Evolutionary conservation across 345 rosid species (phyloP).

Genomic region (Pugionium dolabratum): DNA sequence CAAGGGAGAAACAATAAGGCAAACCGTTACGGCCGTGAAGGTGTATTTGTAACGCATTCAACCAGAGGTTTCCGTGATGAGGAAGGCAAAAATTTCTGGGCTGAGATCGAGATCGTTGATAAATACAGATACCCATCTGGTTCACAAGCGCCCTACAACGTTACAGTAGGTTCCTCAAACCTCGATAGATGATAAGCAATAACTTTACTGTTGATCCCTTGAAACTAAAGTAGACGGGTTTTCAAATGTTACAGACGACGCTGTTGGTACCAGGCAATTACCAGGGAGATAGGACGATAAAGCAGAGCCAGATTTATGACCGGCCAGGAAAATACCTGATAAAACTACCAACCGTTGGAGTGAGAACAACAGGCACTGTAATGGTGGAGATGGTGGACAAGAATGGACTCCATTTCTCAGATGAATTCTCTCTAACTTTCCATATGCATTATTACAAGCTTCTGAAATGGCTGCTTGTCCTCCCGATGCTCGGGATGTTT

Average conservation of each 20-base stretch:
- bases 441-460: constrained; percentile 96
- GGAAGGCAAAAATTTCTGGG: constrained; percentile 98
- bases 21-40: constrained; percentile 69
- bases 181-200: constrained; percentile 13
- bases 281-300: constrained; percentile 86
- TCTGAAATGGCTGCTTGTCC: constrained; percentile 94
- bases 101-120: constrained; percentile 93
- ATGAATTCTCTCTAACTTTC: constrained; percentile 94
- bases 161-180: constrained; percentile 64
- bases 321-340: constrained; percentile 74
- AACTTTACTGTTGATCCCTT: constrained; percentile 10
- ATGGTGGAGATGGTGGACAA: constrained; percentile 95
- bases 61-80: constrained; percentile 96
- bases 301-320: constrained; percentile 60
- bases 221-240: constrained; percentile 14
- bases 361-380: constrained; percentile 91
- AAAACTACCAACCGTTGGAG: constrained; percentile 86
- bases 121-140: constrained; percentile 87
- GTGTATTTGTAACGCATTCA: constrained; percentile 73
- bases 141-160: constrained; percentile 86
- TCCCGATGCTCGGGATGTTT: constrained; percentile 98
- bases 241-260: constrained; percentile 59
- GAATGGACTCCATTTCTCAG: constrained; percentile 90
- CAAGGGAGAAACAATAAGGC: constrained; percentile 97
- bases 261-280: constrained; percentile 93